These are phyloP conservation scores for Camellia japonica DNA, from an alignment of 148 eudicot genomes.

Conservation along the genomic window DNA sequence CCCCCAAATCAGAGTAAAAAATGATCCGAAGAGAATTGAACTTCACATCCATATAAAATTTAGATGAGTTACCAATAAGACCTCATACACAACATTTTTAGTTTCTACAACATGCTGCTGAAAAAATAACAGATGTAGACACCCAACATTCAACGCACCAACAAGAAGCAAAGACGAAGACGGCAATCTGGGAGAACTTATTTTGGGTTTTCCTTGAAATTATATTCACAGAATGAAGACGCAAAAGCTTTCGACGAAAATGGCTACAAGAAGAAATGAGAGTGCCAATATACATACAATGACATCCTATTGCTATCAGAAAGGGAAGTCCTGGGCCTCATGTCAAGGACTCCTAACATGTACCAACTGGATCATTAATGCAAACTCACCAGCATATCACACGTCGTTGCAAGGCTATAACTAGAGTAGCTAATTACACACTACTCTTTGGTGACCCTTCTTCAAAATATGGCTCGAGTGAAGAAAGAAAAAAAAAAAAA, in stretches of 20 bases:
- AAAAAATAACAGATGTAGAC: too few species aligned
- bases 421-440: constrained; percentile 18
- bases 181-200: neutral
- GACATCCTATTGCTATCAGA: constrained; percentile 12
- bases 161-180: neutral
- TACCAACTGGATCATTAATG: constrained; percentile 6
- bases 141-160: too few species aligned
- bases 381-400: constrained; percentile 11
- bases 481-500: neutral
- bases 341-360: constrained; percentile 2
- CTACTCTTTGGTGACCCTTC: neutral
- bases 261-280: neutral
- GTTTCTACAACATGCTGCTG: too few species aligned
- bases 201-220: neutral
- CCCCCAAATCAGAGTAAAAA: too few species aligned
- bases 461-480: neutral
- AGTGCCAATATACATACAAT: constrained; percentile 7
- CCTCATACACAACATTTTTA: too few species aligned
- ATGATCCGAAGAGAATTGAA: too few species aligned
- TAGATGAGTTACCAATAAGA: too few species aligned
- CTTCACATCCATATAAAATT: too few species aligned
- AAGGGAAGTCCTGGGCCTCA: constrained; percentile 4
- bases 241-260: neutral
- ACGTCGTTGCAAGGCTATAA: neutral
- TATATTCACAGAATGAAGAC: constrained; percentile 3